Conservation (phyloP, 805 yeast species). For the Kodamaea nitidulidarum region DNA sequence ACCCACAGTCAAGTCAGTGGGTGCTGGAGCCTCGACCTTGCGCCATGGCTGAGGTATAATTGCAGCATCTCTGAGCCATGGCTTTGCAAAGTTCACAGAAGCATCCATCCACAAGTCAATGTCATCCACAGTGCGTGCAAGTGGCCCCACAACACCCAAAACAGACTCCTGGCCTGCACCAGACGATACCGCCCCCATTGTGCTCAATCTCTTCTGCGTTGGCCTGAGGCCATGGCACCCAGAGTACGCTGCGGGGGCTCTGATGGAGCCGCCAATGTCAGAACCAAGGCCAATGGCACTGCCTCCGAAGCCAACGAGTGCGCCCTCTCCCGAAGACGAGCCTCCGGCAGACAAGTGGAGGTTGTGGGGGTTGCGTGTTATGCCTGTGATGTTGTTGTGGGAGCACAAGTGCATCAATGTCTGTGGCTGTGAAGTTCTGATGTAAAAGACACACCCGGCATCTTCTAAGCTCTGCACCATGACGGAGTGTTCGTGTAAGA, state of each 20-base stretch:
- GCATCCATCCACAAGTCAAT: slow-evolving; percentile 63
- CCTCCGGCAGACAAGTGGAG: slow-evolving; percentile 62
- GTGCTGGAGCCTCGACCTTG: slow-evolving; percentile 36
- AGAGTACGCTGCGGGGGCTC: slow-evolving; percentile 64
- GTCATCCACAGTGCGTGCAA: slow-evolving; percentile 62
- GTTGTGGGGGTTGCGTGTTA: slow-evolving; percentile 57
- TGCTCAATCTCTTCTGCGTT: slow-evolving; percentile 48
- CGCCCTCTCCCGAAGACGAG: slow-evolving; percentile 73
- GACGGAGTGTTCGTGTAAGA: slow-evolving; percentile 44
- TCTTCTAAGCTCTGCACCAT: slow-evolving; percentile 45
- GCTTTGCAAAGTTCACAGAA: slow-evolving; percentile 59
- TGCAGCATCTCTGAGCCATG: slow-evolving; percentile 53
- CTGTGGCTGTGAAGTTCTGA: slow-evolving; percentile 67
- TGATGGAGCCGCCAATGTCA: slow-evolving; percentile 69
- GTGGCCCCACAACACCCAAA: slow-evolving; percentile 64
- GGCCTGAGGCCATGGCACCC: slow-evolving; percentile 65
- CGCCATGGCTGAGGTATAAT: slow-evolving; percentile 53
- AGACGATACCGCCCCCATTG: slow-evolving; percentile 46
- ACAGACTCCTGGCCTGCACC: slow-evolving; percentile 66
- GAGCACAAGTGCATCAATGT: slow-evolving; percentile 67
- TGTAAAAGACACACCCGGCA: slow-evolving; percentile 55
- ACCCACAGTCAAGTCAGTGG: slow-evolving; percentile 52
- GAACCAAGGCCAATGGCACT: slow-evolving; percentile 64
- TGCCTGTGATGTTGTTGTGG: slow-evolving; percentile 55
- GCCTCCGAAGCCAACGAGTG: slow-evolving; percentile 54